Base-by-base conservation (phyloP, 306 rosid species). In the Lathyrus aphaca region DNA sequence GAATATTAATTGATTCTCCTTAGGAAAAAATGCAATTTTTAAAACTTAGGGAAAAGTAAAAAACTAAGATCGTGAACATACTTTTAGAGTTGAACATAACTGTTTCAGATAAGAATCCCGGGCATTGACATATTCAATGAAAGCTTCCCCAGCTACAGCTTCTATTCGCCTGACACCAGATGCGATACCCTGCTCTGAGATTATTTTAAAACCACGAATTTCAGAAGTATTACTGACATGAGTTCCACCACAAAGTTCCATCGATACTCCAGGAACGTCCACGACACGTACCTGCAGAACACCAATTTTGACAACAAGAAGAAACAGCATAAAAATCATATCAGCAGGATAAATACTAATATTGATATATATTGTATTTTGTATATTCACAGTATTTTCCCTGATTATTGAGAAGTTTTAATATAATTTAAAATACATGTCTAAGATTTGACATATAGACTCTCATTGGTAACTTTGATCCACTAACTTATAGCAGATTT, bases 211-310 rank as follows among this genome's bases (percentile, higher is more conserved):
- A 64, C 96, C 97, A 46, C 97, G 96, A 64, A 94, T 90, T 82
- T 94, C 98, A 72, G 94, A 88, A 76, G 96, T 94, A 76, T 85
- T 88, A 76, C 78, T 61, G 56, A 90, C 96, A 79, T 94, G 98
- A 69, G 98, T 94, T 61, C 98, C 97, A 8, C 98, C 96, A 68
- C 98, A 94, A 69, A 94, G 98, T 83, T 94, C 98, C 97, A 94
- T 78, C 6, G 98, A 94, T 64, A 90, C 95, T 65, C 95, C 96
- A 18, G 97, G 98, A 77, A 90, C 96, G 81, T 94, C 98, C 69
- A 94, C 92, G 55, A 94, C 98, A 21, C 96, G 96, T 64, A 94
- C 98, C 98, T 94, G 76, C 73, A 82, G 54, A 27, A 64, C 50
- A 72, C 53, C 81, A 82, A 75, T 69, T 54, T 75, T 32, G 54